Evolutionary conservation across 306 rosid species (phyloP).

Genomic region (Luffa aegyptiaca): DNA sequence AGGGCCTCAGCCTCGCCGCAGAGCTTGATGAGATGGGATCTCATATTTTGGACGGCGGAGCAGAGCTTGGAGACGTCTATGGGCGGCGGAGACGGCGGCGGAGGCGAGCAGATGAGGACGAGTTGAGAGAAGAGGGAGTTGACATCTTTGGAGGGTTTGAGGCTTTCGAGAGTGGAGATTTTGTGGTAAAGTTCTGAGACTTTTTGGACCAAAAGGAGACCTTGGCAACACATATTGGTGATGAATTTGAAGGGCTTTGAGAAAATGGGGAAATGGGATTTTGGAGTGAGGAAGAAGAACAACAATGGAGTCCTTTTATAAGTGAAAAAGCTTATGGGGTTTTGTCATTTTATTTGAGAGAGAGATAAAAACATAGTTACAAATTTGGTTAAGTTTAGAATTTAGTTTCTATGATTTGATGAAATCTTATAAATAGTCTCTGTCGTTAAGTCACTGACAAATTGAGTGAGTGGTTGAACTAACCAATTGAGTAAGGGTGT

Average conservation of each 20-base stretch:
- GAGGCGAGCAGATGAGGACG: conserved; percentile 59
- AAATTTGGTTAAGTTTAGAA: too few species aligned
- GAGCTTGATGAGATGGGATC: conserved; percentile 58
- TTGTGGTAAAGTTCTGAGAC: conserved; percentile 42
- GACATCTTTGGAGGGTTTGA: conserved; percentile 75
- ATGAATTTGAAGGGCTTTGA: not conserved
- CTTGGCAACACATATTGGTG: conserved; percentile 48
- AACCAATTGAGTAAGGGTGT: too few species aligned
- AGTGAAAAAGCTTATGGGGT: not conserved
- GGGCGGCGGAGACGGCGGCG: conserved; percentile 26
- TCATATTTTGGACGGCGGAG: conserved; percentile 31
- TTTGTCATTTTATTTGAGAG: too few species aligned
- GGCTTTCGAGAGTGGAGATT: conserved; percentile 53
- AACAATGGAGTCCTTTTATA: not conserved
- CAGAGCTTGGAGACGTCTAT: conserved; percentile 49
- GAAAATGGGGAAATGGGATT: not conserved
- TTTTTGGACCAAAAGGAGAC: conserved; percentile 39
- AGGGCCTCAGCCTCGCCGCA: conserved; percentile 68
- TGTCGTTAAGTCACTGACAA: too few species aligned
- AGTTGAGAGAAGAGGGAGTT: conserved; percentile 73
- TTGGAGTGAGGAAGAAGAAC: not conserved
- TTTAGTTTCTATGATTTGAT: too few species aligned
- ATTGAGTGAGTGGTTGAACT: too few species aligned
- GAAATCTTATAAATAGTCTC: too few species aligned
- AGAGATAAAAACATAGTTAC: too few species aligned